Base-by-base conservation (phyloP, 768 basidiomycete genomes). In the Trametes gibbosa region DNA sequence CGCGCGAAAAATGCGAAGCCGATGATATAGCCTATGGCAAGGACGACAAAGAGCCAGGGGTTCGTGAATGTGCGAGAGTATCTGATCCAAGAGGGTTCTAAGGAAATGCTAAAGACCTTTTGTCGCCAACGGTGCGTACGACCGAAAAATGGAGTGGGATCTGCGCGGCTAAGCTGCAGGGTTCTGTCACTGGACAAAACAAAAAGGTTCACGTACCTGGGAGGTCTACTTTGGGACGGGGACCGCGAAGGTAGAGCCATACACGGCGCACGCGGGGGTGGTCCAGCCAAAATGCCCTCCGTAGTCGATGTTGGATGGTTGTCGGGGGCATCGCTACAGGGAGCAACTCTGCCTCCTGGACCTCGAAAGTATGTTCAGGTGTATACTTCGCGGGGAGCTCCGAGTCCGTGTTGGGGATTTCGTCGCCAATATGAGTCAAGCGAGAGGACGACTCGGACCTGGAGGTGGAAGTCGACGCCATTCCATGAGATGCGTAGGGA, bases 1-100 rank as follows among this genome's bases (percentile, higher is more conserved):
- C 89, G 81, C 12, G 84, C 73, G 62, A 92, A 81, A 73, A 93
- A 91, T 0, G 88, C 80, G 24, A 94, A 77, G 29, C 79, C 81
- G 50, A 91, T 77, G 62, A 93, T 85, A 70, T 90, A 93, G 2
- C 75, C 84, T 24, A 75, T 76, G 25, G 68, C 79, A 16, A 90
- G 75, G 53, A 86, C 37, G 37, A 79, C 63, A 59, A 90, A 76
- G 12, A 90, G 66, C 78, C 80, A 84, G 16, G 79, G 74, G 23
- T 73, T 73, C 6, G 82, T 80, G 54, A 88, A 71, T 3, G 72
- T 77, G 42, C 77, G 79, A 19, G 87, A 89, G 54, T 75, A 46
- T 34, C 77, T 77, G 40, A 84, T 70, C 45, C 84, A 72, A 0
- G 70, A 70, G 13, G 84, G 77, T 67, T 92, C 90, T 34, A 90